Evolutionary conservation across 1,284 basidiomycete genomes (phyloP), one percentile per base, ranked within the genome.

Genomic region (Pseudozyma hubeiensis): DNA sequence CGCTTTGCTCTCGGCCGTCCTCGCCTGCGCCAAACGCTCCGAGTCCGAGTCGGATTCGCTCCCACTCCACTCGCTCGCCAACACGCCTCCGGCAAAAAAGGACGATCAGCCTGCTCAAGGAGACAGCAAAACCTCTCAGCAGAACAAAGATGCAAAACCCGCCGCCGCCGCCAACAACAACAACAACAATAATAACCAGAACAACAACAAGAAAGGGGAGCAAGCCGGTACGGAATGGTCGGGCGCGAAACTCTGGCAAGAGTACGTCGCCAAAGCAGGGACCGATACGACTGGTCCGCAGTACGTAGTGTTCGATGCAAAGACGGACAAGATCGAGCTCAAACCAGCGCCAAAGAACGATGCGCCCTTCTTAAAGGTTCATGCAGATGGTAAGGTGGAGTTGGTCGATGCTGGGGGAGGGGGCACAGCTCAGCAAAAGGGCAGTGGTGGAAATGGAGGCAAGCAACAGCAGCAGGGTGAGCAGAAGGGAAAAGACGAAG

Each of bases 261-360:
- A 69, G 45, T 64, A 56, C 40, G 53, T 59, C 0, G 57, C 56
- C 9, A 59, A 64, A 17, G 44, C 48, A 5, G 61, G 61, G 0
- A 33, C 14, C 3, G 45, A 40, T 14, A 35, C 37, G 9, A 34
- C 5, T 29, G 50, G n/a, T 1, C 66, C 66, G 3, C 56, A 69
- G 53, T 69, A 64, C 17, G 66, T 64, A n/a, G 57, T 49, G 16
- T 69, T 69, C 44, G 60, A 69, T 53, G 44, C 66, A 8, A 60
- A 59, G 53, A 48, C 48, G 24, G 56, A 44, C 16, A 58, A 64
- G 53, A 63, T 69, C 43, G 66, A 69, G 47, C 35, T 69, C 29
- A 60, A 60, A 29, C 55, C 61, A 2, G 66, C 56, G 3, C 66
- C 61, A 0, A 61, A 56, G 7, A 47, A 45, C 13, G 66, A 69